These are phyloP conservation scores for Xerocomus brunneocitrinus DNA, from an alignment of 768 basidiomycete species.

Conservation along the genomic window DNA sequence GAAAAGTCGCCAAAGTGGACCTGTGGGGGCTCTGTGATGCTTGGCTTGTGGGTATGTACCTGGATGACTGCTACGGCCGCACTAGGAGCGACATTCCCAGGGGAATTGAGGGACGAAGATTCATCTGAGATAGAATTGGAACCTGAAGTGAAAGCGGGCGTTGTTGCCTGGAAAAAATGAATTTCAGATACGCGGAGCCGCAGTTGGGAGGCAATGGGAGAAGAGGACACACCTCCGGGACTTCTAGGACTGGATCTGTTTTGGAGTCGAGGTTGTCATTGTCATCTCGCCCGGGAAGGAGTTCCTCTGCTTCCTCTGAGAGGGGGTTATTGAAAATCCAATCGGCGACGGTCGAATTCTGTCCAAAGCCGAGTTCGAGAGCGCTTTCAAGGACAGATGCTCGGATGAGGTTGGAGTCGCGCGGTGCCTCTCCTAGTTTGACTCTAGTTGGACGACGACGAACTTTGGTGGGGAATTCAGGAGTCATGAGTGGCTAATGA, in stretches of 20 bases:
- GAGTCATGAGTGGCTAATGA: conserved; percentile 19
- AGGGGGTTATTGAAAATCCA: conserved; percentile 70
- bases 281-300: conserved; percentile 12
- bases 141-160: conserved; percentile 36
- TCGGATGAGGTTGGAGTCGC: conserved; percentile 57
- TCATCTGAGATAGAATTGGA: conserved; percentile 43
- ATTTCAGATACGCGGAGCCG: conserved; percentile 10
- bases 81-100: conserved; percentile 16
- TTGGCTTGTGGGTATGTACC: conserved; percentile 26
- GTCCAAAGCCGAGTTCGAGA: conserved; percentile 60
- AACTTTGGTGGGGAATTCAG: conserved; percentile 11
- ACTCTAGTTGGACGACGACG: conserved; percentile 28
- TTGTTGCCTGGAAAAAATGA: conserved; percentile 17
- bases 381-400: conserved; percentile 75
- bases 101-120: conserved; percentile 32
- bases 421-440: conserved; percentile 18
- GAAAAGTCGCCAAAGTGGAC: conserved; percentile 31
- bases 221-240: conserved; percentile 28
- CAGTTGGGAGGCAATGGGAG: not conserved
- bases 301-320: conserved; percentile 52
- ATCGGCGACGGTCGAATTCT: conserved; percentile 54
- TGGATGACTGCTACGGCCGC: conserved; percentile 15
- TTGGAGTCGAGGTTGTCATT: not conserved
- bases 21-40: conserved; percentile 26
- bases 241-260: conserved; percentile 13